Evolutionary conservation across 495 filamentous ascomycete genomes (phyloP).

Genomic region (Aspergillus haitiensis): DNA sequence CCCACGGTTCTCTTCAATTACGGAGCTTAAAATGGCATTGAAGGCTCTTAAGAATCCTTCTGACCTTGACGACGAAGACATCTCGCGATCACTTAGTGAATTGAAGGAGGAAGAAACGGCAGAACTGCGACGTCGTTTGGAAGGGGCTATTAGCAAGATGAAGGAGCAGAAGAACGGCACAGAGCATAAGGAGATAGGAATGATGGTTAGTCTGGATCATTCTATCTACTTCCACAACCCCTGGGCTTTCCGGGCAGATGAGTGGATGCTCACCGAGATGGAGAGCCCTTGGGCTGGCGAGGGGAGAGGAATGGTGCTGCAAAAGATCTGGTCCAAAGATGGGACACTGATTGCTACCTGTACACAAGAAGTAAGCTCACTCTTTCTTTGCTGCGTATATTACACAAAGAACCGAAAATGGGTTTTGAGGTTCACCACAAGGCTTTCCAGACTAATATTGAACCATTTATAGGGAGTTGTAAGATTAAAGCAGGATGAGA

Average conservation of each 20-base stretch:
- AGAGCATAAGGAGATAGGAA: slow-evolving; percentile 61
- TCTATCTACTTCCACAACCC: slow-evolving; percentile 94
- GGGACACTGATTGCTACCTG: slow-evolving; percentile 74
- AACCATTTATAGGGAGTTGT: slow-evolving; percentile 39
- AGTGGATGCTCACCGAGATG: slow-evolving; percentile 94
- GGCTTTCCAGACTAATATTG: slow-evolving; percentile 9
- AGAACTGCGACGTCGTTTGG: slow-evolving; percentile 40
- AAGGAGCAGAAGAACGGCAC: slow-evolving; percentile 22
- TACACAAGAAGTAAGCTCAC: slow-evolving; percentile 45
- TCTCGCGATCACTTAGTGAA: slow-evolving; percentile 42
- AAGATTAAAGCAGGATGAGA: slow-evolving; percentile 48
- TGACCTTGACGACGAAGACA: slow-evolving; percentile 46
- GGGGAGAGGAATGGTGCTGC: slow-evolving; percentile 80
- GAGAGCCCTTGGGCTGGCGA: slow-evolving; percentile 92
- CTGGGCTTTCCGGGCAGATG: slow-evolving; percentile 74
- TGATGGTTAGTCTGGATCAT: slow-evolving; percentile 96
- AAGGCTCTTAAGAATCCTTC: slow-evolving; percentile 49
- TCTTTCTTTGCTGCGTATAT: slow-evolving; percentile 6
- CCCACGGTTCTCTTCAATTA: slow-evolving; percentile 56
- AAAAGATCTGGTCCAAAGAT: slow-evolving; percentile 83
- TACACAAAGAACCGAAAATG: neutral
- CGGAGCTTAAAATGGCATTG: slow-evolving; percentile 38
- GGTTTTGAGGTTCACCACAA: neutral
- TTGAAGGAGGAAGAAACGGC: slow-evolving; percentile 46
- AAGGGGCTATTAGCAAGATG: slow-evolving; percentile 36